Evolutionary conservation across 2,329 filamentous ascomycete genomes (phyloP), one percentile per base, ranked within the genome.

Genomic region (Pestalotiopsis sp.): DNA sequence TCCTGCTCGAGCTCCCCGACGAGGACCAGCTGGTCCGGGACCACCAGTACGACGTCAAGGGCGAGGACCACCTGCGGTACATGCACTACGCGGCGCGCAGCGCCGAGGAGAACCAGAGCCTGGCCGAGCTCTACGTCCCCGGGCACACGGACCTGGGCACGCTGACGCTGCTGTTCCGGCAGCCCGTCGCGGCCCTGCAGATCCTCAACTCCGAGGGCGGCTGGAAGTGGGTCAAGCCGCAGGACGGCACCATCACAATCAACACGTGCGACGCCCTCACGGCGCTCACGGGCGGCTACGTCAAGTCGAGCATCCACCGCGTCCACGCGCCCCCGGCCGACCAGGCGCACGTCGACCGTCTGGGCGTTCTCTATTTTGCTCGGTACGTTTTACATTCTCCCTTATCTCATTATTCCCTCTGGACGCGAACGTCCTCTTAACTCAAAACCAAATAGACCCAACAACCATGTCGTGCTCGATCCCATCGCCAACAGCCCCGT

Each of bases 41-140:
- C 7, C 89, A 91, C 75, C 81, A 80, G 17, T 91, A 90, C 75
- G 83, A 89, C 2, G 81, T 84, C n/a, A 83, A 86, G 36, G 84
- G 86, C 20, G 88, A 90, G 70, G 87, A 88, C 27, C 88, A 90
- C 68, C 81, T 90, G n/a, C 83, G 89, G 2, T 90, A 90, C 75
- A 90, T 90, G 87, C 81, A 85, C 62, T 89, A 89, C 72, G 70
- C 71, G 3, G 70, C 73, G 4, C 72, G 73, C 11, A 71, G 66
- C 36, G 73, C 78, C 4, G 83, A 84, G 17, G 81, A 83, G 38
- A 87, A 86, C 75, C 58, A 71, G 11, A 73, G 72, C 31, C 72
- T 79, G 3, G 77, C 77, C 0, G 77, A 81, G 36, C 69, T 81
- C 17, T 83, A 78, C 77, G 76, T 79, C 0, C 76, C 78, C 13